A percentile compares a stretch with the other conserved stretches of the same genome.
phyloP scores from a whole-genome alignment of 768 basidiomycete species.

The Peribolospora baueri region DNA sequence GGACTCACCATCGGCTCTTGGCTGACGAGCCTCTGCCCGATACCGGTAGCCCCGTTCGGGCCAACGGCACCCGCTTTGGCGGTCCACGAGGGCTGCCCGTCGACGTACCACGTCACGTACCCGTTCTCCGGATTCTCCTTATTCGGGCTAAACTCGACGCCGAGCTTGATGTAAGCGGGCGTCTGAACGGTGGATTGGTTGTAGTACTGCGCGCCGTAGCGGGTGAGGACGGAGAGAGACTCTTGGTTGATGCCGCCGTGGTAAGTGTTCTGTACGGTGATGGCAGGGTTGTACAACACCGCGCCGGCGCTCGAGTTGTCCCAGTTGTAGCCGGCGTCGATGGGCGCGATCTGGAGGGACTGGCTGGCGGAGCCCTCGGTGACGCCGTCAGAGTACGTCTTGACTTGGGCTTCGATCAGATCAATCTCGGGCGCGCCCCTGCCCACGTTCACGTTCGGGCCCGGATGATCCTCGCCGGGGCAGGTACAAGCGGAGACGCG shows the following conservation, averaged over 20 bases:
- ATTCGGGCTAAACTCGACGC: too few species aligned
- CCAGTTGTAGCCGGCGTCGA: slow-evolving; percentile 39
- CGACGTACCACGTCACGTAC: slow-evolving; percentile 4
- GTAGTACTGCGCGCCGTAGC: too few species aligned
- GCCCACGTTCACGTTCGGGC: slow-evolving; percentile 39
- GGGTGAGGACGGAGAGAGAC: too few species aligned
- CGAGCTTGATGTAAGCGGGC: too few species aligned
- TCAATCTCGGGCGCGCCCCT: slow-evolving; percentile 53
- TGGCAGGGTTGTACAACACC: not conserved
- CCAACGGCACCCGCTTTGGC: slow-evolving; percentile 39
- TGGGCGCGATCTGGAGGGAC: slow-evolving; percentile 25
- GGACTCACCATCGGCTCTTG: slow-evolving; percentile 71
- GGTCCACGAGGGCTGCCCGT: slow-evolving; percentile 45
- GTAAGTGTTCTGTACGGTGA: slow-evolving; percentile 3
- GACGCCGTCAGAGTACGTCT: too few species aligned
- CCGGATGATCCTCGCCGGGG: slow-evolving; percentile 63
- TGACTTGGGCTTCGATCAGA: slow-evolving; percentile 46
- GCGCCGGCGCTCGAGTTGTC: slow-evolving; percentile 11
- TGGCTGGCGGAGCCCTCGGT: too few species aligned
- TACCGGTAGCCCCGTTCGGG: slow-evolving; percentile 31
- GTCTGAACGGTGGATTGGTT: too few species aligned
- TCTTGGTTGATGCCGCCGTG: slow-evolving; percentile 56
- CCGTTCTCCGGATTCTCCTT: not conserved
- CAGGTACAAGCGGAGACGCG: slow-evolving; percentile 69
- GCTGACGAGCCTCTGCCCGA: slow-evolving; percentile 44